These are phyloP conservation scores for Biscogniauxia marginata DNA, from an alignment of 2,329 filamentous ascomycete genomes.

Conservation along the genomic window DNA sequence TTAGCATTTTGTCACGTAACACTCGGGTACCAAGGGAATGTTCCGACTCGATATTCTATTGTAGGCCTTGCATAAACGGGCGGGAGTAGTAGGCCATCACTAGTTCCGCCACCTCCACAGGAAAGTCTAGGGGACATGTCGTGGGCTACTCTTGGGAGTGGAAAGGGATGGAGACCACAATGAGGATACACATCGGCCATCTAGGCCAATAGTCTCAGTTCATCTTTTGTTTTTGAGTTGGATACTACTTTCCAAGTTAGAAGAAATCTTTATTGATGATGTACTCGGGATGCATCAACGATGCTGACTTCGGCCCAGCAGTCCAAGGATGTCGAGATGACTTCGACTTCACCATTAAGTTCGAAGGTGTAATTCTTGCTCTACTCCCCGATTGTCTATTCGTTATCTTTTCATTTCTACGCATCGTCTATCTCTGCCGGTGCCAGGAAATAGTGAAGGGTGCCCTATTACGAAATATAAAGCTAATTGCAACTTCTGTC, in stretches of 20 bases:
- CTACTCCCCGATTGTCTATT: conserved; percentile 43
- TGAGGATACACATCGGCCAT: no score
- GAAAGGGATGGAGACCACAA: no score
- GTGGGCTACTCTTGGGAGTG: background rate
- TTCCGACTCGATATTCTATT: no score
- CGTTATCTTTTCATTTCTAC: conserved; percentile 33
- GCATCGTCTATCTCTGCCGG: conserved; percentile 33
- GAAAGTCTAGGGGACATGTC: background rate
- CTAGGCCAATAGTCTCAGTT: background rate
- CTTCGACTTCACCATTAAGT: conserved; percentile 51
- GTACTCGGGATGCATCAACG: background rate
- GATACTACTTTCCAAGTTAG: no score
- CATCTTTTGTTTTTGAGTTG: background rate
- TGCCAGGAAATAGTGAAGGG: conserved; percentile 36
- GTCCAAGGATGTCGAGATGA: conserved; percentile 45
- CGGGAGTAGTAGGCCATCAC: no score
- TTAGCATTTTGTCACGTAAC: background rate
- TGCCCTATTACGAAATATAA: conserved; percentile 32
- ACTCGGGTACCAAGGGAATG: background rate
- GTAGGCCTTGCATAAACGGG: background rate
- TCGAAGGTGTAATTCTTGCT: conserved; percentile 46
- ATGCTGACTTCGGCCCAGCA: conserved; percentile 36
- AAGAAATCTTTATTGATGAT: background rate
- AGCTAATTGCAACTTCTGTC: conserved; percentile 27
- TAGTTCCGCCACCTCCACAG: background rate